Evolutionary conservation across 2,329 filamentous ascomycete species (phyloP).

Genomic region (Beauveria australis): DNA sequence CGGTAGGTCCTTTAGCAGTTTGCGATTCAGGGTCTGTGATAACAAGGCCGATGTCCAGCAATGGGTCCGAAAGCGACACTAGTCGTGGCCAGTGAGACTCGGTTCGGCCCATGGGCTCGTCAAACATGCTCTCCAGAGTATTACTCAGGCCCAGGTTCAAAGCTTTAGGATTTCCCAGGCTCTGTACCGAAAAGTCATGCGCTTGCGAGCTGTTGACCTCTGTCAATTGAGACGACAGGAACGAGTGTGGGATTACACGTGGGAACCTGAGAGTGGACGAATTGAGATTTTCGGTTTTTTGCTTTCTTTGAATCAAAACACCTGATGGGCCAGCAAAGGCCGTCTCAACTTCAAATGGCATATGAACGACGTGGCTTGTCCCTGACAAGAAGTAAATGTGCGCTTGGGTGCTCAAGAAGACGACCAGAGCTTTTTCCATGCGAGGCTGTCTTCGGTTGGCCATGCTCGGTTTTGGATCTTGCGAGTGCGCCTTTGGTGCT

Average conservation of each 20-base stretch:
- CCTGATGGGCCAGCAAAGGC: slow-evolving; percentile 77
- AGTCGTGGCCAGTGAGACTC: slow-evolving; percentile 63
- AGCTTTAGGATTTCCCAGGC: slow-evolving; percentile 45
- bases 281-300: slow-evolving; percentile 41
- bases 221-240: slow-evolving; percentile 61
- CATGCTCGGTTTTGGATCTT: slow-evolving; percentile 9
- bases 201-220: slow-evolving; percentile 42
- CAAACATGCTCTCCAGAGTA: slow-evolving; percentile 51
- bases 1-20: slow-evolving; percentile 22
- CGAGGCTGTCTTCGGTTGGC: slow-evolving; percentile 14
- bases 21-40: slow-evolving; percentile 49
- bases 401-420: slow-evolving; percentile 86
- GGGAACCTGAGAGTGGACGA: slow-evolving; percentile 48
- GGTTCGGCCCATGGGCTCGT: slow-evolving; percentile 41
- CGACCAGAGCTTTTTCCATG: slow-evolving; percentile 66
- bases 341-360: slow-evolving; percentile 89
- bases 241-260: slow-evolving; percentile 71
- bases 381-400: slow-evolving; percentile 89
- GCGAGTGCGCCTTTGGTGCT: slow-evolving; percentile 2
- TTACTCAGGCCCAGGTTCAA: slow-evolving; percentile 44
- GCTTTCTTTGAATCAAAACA: slow-evolving; percentile 77
- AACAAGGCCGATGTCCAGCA: slow-evolving; percentile 78
- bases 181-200: slow-evolving; percentile 49
- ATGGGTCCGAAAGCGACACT: slow-evolving; percentile 76
- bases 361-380: slow-evolving; percentile 78